Percentiles rank a stretch among this genome's conserved stretches.
phyloP scores from a whole-genome alignment of 306 rosid genomes.

The Fragaria vesca region DNA sequence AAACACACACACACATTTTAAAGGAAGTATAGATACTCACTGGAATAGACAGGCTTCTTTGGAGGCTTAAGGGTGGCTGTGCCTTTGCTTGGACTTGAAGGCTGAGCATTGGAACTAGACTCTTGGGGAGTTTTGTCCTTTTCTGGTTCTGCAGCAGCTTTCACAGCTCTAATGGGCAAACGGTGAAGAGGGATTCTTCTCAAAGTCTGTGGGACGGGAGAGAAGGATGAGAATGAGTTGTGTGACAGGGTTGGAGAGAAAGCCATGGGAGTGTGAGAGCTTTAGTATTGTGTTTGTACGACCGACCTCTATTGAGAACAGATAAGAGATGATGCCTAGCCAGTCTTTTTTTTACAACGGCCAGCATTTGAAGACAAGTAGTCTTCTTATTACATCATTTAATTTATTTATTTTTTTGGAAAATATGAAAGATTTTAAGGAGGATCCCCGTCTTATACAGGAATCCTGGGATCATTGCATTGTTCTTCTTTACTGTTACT shows the following conservation, averaged over 20 bases:
- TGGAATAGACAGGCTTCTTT: constrained; percentile 84
- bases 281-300: background rate
- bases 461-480: no score
- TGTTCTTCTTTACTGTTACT: no score
- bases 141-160: constrained; percentile 54
- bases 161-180: constrained; percentile 50
- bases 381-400: no score
- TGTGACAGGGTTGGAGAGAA: constrained; percentile 44
- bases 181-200: constrained; percentile 42
- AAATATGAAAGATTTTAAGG: no score
- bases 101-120: constrained; percentile 48
- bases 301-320: background rate
- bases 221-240: constrained; percentile 41
- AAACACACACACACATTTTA: background rate
- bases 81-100: constrained; percentile 35
- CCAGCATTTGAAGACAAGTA: constrained; percentile 7
- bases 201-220: constrained; percentile 37
- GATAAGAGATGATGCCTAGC: constrained; percentile 8
- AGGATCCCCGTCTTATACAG: no score
- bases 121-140: constrained; percentile 40
- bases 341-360: constrained; percentile 3
- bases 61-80: constrained; percentile 41
- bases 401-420: no score
- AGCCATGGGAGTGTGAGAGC: constrained; percentile 48
- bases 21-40: constrained; percentile 37